phyloP scores from a whole-genome alignment of 805 yeast genomes.

The Barnettozyma pratensis region DNA sequence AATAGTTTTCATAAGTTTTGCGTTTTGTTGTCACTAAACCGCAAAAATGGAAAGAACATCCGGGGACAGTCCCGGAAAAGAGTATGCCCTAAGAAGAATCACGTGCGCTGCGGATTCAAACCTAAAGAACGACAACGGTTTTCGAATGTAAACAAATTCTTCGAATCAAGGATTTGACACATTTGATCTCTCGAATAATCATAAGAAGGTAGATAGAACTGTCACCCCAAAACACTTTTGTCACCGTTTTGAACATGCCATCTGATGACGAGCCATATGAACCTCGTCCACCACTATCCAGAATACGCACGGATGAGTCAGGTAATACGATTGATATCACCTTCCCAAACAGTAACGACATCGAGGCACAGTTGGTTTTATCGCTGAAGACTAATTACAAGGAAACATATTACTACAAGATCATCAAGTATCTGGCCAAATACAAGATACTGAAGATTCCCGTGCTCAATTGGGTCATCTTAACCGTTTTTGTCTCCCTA shows the following conservation, averaged over 20 bases:
- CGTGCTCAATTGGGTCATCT: conserved; percentile 47
- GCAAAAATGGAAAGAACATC: too few species aligned
- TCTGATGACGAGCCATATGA: not conserved
- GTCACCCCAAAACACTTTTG: too few species aligned
- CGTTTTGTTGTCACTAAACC: not conserved
- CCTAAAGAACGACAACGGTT: too few species aligned
- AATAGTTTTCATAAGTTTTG: not conserved
- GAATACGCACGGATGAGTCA: not conserved
- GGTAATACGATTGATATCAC: conserved; percentile 1
- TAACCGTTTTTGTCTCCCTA: conserved; percentile 42
- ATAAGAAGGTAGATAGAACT: too few species aligned
- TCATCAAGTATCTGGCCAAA: conserved; percentile 19
- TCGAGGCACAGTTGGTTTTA: conserved; percentile 1
- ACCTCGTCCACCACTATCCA: not conserved
- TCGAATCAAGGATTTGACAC: too few species aligned
- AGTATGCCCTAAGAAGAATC: too few species aligned
- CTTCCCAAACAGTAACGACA: not conserved
- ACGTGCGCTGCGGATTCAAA: too few species aligned
- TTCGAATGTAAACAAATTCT: too few species aligned
- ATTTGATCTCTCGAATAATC: too few species aligned
- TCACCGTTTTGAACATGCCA: too few species aligned
- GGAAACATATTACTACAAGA: conserved; percentile 15
- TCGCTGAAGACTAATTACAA: conserved; percentile 11
- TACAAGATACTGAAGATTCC: conserved; percentile 47
- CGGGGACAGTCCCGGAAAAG: too few species aligned